These are phyloP conservation scores for Petrea volubilis DNA, from an alignment of 257 asterid species.

Conservation along the genomic window DNA sequence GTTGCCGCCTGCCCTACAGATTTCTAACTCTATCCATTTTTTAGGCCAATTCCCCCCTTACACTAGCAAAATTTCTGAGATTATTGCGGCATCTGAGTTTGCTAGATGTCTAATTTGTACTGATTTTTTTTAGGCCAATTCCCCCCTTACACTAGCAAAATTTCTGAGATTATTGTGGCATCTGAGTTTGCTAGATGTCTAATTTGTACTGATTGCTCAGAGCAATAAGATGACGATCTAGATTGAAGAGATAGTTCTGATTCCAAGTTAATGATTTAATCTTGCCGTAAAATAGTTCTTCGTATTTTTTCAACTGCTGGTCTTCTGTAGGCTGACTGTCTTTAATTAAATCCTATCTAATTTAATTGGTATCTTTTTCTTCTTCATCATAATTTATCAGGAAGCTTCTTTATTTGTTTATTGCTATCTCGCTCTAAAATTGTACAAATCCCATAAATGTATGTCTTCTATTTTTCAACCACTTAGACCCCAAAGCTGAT, in stretches of 20 bases:
- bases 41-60: slow-evolving; percentile 7
- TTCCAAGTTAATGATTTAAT: background rate
- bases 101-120: background rate
- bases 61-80: background rate
- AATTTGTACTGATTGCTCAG: background rate
- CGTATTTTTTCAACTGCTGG: background rate
- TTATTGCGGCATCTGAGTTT: background rate
- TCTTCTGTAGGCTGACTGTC: background rate
- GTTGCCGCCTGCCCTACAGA: no score
- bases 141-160: background rate
- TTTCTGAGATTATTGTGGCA: background rate
- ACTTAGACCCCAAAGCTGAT: background rate
- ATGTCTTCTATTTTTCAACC: background rate
- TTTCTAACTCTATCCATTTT: no score
- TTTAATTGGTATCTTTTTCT: background rate
- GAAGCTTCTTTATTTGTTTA: slow-evolving; percentile 13
- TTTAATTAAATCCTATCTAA: background rate
- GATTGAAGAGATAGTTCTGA: background rate
- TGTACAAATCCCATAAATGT: background rate
- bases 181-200: background rate
- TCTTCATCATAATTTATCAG: background rate
- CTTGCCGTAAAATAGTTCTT: background rate
- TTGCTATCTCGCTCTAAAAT: slow-evolving; percentile 5
- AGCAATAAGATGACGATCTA: background rate
- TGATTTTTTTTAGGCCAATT: slow-evolving; percentile 3